Evolutionary conservation across 2,329 filamentous ascomycete genomes (phyloP).

Genomic region (Rhinocladiella mackenziei): DNA sequence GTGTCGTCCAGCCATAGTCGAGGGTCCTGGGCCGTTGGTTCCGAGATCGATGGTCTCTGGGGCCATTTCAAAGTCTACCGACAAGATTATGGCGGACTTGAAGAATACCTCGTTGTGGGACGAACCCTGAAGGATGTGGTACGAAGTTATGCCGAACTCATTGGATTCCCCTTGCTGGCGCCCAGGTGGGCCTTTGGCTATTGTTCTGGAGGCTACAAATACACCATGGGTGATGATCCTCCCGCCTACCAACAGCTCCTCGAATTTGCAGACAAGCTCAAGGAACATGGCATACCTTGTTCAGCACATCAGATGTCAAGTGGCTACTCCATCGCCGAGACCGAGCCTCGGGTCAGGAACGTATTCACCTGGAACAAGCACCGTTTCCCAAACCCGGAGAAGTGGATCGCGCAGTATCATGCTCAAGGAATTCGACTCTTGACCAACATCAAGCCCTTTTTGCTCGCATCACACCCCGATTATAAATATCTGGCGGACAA

Average conservation of each 20-base stretch:
- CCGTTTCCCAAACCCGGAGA: constrained; percentile 65
- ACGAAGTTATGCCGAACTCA: constrained; percentile 61
- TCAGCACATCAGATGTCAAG: constrained; percentile 70
- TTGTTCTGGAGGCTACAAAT: constrained; percentile 63
- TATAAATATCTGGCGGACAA: constrained; percentile 58
- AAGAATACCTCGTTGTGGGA: constrained; percentile 66
- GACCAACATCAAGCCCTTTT: constrained; percentile 70
- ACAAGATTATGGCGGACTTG: constrained; percentile 67
- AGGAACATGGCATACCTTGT: constrained; percentile 64
- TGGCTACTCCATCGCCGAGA: constrained; percentile 66
- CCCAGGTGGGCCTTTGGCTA: constrained; percentile 72
- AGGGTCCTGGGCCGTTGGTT: constrained; percentile 63
- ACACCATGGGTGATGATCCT: constrained; percentile 55
- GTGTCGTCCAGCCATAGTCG: constrained; percentile 65
- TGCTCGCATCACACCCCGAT: constrained; percentile 63
- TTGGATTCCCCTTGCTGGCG: constrained; percentile 64
- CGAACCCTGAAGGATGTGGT: constrained; percentile 64
- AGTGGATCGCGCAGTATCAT: constrained; percentile 60
- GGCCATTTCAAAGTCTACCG: constrained; percentile 70
- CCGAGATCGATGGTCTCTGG: constrained; percentile 73
- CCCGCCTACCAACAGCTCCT: constrained; percentile 55
- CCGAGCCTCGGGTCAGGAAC: constrained; percentile 64
- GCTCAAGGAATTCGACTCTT: constrained; percentile 62
- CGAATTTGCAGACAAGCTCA: constrained; percentile 58
- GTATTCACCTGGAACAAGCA: constrained; percentile 69